These are phyloP conservation scores for Viola odorata DNA, from an alignment of 345 rosid species.

Conservation along the genomic window DNA sequence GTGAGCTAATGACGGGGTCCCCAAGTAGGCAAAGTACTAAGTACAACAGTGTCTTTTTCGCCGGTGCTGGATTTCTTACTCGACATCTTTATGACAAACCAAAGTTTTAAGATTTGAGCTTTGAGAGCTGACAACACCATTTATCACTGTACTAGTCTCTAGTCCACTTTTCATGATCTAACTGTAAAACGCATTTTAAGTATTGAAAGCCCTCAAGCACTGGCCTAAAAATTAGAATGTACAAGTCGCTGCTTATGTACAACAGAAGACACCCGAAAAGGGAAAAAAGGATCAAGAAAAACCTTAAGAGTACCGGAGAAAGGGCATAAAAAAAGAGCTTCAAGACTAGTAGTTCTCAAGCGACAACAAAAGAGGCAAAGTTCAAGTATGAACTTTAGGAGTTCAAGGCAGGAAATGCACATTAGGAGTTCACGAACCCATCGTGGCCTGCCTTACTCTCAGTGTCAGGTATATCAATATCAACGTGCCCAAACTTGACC, in stretches of 20 bases:
- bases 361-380: slow-evolving; percentile 5
- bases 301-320: background rate
- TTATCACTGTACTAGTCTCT: no score
- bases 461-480: slow-evolving; percentile 78
- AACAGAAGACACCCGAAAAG: background rate
- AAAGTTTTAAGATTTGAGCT: no score
- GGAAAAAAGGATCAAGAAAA: background rate
- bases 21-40: no score
- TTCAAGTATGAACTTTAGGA: slow-evolving; percentile 6
- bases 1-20: no score
- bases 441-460: slow-evolving; percentile 60
- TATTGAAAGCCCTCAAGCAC: no score
- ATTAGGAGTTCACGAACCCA: slow-evolving; percentile 40
- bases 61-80: no score
- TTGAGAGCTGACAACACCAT: no score
- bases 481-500: slow-evolving; percentile 89
- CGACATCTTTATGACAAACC: no score
- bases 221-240: background rate
- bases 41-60: no score
- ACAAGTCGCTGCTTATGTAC: slow-evolving; percentile 13
- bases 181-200: no score
- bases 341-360: slow-evolving; percentile 7
- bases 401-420: background rate
- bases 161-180: no score
- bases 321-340: background rate